These are phyloP conservation scores for Russula griseocarnosa DNA, from an alignment of 768 basidiomycete species.

Conservation along the genomic window DNA sequence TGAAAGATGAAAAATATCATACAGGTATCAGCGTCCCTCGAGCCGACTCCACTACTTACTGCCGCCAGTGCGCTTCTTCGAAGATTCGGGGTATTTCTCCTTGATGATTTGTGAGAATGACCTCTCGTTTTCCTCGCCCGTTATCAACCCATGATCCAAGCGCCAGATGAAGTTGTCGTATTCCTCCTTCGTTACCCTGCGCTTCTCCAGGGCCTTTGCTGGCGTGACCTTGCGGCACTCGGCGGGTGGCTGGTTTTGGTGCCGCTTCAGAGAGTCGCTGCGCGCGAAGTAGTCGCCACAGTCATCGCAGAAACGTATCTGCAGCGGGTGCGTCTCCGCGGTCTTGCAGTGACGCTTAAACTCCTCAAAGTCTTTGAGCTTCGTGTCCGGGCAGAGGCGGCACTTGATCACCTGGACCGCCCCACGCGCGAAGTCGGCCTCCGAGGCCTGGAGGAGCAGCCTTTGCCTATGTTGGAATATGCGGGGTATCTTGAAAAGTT, in stretches of 20 bases:
- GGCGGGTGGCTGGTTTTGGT: neutral
- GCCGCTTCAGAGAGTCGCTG: neutral
- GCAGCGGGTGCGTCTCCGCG: neutral
- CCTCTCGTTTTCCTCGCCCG: too few species aligned
- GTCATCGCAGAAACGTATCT: neutral
- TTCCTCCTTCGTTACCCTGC: neutral
- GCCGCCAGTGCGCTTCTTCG: too few species aligned
- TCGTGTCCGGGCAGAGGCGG: neutral
- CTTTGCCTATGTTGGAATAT: neutral
- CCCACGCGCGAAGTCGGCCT: neutral
- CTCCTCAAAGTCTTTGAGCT: neutral
- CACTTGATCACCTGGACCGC: neutral
- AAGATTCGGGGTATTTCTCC: too few species aligned
- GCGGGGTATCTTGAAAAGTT: neutral
- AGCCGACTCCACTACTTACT: too few species aligned
- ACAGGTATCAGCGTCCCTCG: too few species aligned
- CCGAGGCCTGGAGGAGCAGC: neutral
- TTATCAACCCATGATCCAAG: too few species aligned
- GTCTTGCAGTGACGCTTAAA: slow-evolving; percentile 6
- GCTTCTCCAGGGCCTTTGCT: neutral
- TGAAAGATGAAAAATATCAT: too few species aligned
- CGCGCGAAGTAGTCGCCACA: slow-evolving; percentile 7
- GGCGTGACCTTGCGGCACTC: neutral
- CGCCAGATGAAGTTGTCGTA: neutral
- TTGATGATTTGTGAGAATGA: too few species aligned